A percentile compares a stretch with the other conserved stretches of the same genome.
Evolutionary conservation across 2,329 filamentous ascomycete species (phyloP).

Genomic region (Penicillium rolfsii): DNA sequence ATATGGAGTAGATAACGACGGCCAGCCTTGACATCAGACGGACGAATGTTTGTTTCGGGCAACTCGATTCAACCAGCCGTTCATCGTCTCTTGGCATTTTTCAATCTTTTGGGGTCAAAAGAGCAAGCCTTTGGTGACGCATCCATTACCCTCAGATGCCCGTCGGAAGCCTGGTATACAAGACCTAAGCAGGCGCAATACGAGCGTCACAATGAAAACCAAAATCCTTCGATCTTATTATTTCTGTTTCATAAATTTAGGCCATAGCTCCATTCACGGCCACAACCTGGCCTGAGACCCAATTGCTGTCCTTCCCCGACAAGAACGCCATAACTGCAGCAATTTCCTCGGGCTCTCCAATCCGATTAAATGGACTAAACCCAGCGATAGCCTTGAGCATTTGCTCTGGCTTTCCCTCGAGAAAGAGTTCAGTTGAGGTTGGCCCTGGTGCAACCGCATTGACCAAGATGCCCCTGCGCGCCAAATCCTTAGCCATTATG

Average conservation of each 20-base stretch:
- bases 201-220: background rate
- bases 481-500: slow-evolving; percentile 60
- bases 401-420: slow-evolving; percentile 54
- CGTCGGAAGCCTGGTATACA: background rate
- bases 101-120: background rate
- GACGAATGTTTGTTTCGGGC: background rate
- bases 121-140: background rate
- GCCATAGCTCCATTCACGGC: slow-evolving; percentile 49
- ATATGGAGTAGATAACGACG: background rate
- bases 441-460: slow-evolving; percentile 59
- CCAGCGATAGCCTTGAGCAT: slow-evolving; percentile 49
- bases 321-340: slow-evolving; percentile 54
- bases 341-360: slow-evolving; percentile 56
- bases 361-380: slow-evolving; percentile 50
- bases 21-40: background rate
- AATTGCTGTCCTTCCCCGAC: slow-evolving; percentile 46
- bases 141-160: background rate
- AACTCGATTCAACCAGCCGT: background rate
- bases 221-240: background rate
- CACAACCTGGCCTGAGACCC: slow-evolving; percentile 53
- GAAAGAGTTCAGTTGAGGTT: slow-evolving; percentile 61
- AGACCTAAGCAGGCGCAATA: background rate
- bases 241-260: slow-evolving; percentile 3
- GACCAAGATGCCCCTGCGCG: slow-evolving; percentile 54
- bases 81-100: background rate